phyloP scores from a whole-genome alignment of 148 eudicot species.

The Oxyria digyna region DNA sequence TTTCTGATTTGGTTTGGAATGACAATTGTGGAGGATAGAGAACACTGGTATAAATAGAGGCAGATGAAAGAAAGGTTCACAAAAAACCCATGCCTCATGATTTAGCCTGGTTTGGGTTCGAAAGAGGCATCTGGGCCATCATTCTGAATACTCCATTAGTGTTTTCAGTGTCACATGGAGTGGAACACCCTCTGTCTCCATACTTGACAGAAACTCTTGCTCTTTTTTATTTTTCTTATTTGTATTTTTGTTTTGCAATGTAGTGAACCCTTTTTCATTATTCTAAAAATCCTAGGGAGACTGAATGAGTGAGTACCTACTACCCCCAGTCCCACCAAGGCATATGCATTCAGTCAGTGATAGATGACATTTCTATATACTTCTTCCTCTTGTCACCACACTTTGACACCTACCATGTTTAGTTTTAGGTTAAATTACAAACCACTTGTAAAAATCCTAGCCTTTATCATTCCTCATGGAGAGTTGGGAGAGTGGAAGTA shows the following conservation, averaged over 20 bases:
- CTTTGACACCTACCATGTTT: no score
- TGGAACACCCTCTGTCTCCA: slow-evolving; percentile 7
- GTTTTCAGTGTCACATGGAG: slow-evolving; percentile 8
- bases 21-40: neutral
- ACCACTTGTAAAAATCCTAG: no score
- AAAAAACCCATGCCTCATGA: slow-evolving; percentile 3
- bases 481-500: no score
- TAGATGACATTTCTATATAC: no score
- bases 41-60: neutral
- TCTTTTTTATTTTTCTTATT: neutral
- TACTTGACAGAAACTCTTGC: neutral
- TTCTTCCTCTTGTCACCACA: no score
- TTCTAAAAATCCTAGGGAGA: no score
- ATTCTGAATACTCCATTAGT: neutral
- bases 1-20: neutral
- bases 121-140: neutral
- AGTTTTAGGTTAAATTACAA: no score
- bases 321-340: no score
- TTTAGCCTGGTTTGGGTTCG: neutral
- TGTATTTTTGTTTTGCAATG: neutral
- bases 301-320: no score
- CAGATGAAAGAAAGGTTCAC: neutral
- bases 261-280: no score
- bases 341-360: no score
- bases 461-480: no score